Evolutionary conservation across 345 rosid genomes (phyloP).

Genomic region (Conringia planisiliqua): DNA sequence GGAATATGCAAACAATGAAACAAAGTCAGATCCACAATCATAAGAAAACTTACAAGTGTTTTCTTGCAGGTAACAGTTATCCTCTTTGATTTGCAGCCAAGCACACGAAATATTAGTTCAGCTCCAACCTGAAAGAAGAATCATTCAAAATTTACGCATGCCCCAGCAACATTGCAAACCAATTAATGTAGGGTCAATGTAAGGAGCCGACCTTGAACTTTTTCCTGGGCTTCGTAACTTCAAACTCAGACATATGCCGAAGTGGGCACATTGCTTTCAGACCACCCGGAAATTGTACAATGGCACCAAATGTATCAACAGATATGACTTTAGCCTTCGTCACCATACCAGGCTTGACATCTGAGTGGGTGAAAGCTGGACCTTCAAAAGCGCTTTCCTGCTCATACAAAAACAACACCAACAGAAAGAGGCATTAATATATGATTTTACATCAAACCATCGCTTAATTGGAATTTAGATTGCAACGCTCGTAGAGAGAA

Average conservation of each 20-base stretch:
- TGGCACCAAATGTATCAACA: slow-evolving; percentile 85
- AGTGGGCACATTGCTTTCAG: slow-evolving; percentile 97
- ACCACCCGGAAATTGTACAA: slow-evolving; percentile 94
- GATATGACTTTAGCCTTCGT: slow-evolving; percentile 69
- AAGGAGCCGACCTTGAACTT: slow-evolving; percentile 69
- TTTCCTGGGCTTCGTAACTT: slow-evolving; percentile 77
- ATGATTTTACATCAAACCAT: slow-evolving; percentile 4
- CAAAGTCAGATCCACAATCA: slow-evolving; percentile 15
- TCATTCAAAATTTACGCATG: slow-evolving; percentile 7
- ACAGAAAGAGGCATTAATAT: slow-evolving; percentile 7
- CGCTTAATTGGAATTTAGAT: slow-evolving; percentile 2
- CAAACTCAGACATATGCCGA: slow-evolving; percentile 93
- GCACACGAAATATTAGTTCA: slow-evolving; percentile 83
- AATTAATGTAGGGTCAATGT: not conserved
- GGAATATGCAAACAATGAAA: slow-evolving; percentile 11
- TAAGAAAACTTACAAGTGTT: slow-evolving; percentile 67
- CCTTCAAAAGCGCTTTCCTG: slow-evolving; percentile 97
- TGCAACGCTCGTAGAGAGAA: not conserved
- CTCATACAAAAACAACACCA: slow-evolving; percentile 26
- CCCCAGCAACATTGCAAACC: slow-evolving; percentile 16
- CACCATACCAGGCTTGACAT: slow-evolving; percentile 97
- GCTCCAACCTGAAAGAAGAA: slow-evolving; percentile 66
- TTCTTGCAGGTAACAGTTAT: slow-evolving; percentile 94
- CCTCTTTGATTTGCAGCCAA: slow-evolving; percentile 96
- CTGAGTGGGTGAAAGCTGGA: slow-evolving; percentile 86